Evolutionary conservation across 495 filamentous ascomycete species (phyloP).

Genomic region (Talaromyces borbonicus): DNA sequence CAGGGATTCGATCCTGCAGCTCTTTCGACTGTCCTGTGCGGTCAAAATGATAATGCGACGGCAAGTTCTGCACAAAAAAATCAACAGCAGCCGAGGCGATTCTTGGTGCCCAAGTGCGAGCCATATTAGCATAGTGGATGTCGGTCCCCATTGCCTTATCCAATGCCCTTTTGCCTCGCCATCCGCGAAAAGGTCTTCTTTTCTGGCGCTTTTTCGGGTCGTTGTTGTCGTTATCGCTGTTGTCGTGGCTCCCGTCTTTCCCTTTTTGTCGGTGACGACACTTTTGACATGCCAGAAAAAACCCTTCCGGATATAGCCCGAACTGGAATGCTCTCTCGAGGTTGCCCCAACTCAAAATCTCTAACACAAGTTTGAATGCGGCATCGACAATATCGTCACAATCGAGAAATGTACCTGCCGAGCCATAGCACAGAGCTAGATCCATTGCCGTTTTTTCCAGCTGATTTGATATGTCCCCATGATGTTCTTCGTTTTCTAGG

Average conservation of each 20-base stretch:
- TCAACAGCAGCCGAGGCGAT: conserved; percentile 12
- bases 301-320: conserved; percentile 12
- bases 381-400: conserved; percentile 12
- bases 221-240: not conserved
- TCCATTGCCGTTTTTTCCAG: conserved; percentile 16
- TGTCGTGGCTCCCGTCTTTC: not conserved
- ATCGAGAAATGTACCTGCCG: conserved; percentile 21
- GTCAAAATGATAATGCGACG: conserved; percentile 13
- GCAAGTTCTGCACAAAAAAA: conserved; percentile 16
- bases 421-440: conserved; percentile 23
- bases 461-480: not conserved
- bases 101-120: conserved; percentile 10
- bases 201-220: not conserved
- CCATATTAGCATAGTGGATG: conserved; percentile 6
- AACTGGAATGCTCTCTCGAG: conserved; percentile 21
- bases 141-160: conserved; percentile 1
- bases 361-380: conserved; percentile 18
- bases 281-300: conserved; percentile 5
- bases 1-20: conserved; percentile 21
- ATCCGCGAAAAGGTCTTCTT: not conserved
- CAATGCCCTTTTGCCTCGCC: not conserved
- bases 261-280: not conserved
- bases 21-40: conserved; percentile 11
- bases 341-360: conserved; percentile 19
- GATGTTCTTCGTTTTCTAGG: conserved; percentile 10